A percentile compares a stretch with the other conserved stretches of the same genome.
phyloP scores from a whole-genome alignment of 192 early-diverging fungal genomes.

The Anaeromyces robustus region DNA sequence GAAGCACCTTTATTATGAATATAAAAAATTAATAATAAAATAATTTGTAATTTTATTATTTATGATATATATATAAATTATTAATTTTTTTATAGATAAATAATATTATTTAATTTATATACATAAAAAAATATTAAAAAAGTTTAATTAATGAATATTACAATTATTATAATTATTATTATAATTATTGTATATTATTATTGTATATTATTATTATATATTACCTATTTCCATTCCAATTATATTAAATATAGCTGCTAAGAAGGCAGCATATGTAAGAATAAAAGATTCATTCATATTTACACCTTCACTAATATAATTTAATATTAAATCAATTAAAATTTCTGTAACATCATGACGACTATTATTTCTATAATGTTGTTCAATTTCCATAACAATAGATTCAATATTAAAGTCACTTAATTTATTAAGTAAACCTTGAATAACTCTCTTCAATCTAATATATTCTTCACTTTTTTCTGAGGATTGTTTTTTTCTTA shows the following conservation, averaged over 20 bases:
- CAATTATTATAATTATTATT: no score
- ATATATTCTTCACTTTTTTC: conserved; percentile 50
- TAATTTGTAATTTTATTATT: no score
- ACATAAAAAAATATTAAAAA: no score
- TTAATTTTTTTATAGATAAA: no score
- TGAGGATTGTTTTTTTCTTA: conserved; percentile 37
- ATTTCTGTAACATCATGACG: conserved; percentile 74
- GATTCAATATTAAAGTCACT: conserved; percentile 84
- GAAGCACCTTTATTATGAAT: conserved; percentile 12
- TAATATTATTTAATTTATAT: no score
- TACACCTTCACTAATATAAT: conserved; percentile 61
- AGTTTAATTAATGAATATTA: no score
- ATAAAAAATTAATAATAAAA: no score
- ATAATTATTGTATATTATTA: no score
- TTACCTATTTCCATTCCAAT: conserved; percentile 69
- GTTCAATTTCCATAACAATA: conserved; percentile 67
- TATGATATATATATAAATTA: no score
- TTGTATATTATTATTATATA: no score
- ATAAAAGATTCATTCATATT: conserved; percentile 86
- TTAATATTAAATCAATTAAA: conserved; percentile 56
- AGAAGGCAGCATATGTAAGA: conserved; percentile 72
- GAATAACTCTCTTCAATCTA: conserved; percentile 60
- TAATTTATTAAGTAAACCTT: conserved; percentile 76
- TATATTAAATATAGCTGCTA: conserved; percentile 60
- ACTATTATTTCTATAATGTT: conserved; percentile 48